Conservation (phyloP, 2,329 filamentous ascomycete species). For the Blastomyces parvus region DNA sequence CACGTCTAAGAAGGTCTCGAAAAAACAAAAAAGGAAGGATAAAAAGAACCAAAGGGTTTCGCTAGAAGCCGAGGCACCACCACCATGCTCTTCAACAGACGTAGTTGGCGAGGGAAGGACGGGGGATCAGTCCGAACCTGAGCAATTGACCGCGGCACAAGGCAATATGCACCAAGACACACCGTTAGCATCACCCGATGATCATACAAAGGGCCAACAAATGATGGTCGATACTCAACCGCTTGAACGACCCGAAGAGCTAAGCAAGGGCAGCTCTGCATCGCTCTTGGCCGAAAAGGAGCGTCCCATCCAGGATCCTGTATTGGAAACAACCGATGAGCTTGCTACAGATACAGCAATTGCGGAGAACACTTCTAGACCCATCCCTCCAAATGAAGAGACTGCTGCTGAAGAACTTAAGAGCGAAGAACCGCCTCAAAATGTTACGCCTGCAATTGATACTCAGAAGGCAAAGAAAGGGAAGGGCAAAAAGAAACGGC, state of each 20-base stretch:
- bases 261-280: not conserved
- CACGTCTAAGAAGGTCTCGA: conserved; percentile 11
- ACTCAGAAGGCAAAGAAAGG: conserved; percentile 16
- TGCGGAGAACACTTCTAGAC: not conserved
- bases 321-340: not conserved
- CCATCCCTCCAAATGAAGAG: not conserved
- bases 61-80: conserved; percentile 2
- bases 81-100: not conserved
- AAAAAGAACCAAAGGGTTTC: conserved; percentile 19
- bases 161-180: not conserved
- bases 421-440: conserved; percentile 1
- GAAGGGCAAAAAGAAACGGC: conserved; percentile 7
- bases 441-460: conserved; percentile 10
- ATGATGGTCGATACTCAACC: not conserved
- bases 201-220: not conserved
- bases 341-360: not conserved
- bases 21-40: conserved; percentile 23
- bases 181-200: not conserved
- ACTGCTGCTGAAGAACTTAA: conserved; percentile 1
- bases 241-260: not conserved
- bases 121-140: not conserved
- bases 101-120: not conserved
- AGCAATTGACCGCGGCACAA: not conserved
- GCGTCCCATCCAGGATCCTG: not conserved
- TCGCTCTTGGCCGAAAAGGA: not conserved